Base-by-base conservation (phyloP, 1,139 yeast genomes). In the Oligophagozyma castellii region DNA sequence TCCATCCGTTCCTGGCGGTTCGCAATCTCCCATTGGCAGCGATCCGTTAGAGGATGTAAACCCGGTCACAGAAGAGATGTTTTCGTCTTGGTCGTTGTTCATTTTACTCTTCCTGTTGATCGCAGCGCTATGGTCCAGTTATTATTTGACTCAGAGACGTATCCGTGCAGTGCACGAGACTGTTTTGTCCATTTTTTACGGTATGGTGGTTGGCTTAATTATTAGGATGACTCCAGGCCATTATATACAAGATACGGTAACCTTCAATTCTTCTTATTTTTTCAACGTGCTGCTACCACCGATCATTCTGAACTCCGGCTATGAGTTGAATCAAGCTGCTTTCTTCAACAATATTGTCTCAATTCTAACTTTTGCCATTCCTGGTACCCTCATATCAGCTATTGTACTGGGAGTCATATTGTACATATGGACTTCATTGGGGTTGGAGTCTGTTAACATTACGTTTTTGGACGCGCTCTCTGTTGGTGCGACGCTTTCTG, bases 91-190 rank as follows among this genome's bases (percentile, higher is more conserved):
- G 99, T 96, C 98, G 0, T 59, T 92, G 23, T 86, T 84, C 55
- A 92, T 92, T 35, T 65, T 89, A 39, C 58, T 92, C 30, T 69
- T 80, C 34, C 63, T 92, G 29, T 61, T 92, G 30, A 79, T 92
- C 38, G 69, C 84, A 6, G 95, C 98, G 1, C 59, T 92, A 30
- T 89, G 96, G 95, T 80, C 95, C 2, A 78, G 93, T 19, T 92
- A 89, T 56, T 89, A 80, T 53, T 61, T 92, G 31, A 95, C 89
- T 48, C 95, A 83, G 47, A 70, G 86, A 43, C 67, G 92, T 41
- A 86, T 92, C 42, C 86, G 83, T 51, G 94, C 95, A 2, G 73
- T 92, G 12, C 99, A 92, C 55, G 99, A 92, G 58, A 89, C 98
- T 0, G 98, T 92, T 26, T 61, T 92, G 29, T 83, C 96, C 1